These are phyloP conservation scores for Xerocomus brunneocitrinus DNA, from an alignment of 768 basidiomycete genomes.

Conservation along the genomic window DNA sequence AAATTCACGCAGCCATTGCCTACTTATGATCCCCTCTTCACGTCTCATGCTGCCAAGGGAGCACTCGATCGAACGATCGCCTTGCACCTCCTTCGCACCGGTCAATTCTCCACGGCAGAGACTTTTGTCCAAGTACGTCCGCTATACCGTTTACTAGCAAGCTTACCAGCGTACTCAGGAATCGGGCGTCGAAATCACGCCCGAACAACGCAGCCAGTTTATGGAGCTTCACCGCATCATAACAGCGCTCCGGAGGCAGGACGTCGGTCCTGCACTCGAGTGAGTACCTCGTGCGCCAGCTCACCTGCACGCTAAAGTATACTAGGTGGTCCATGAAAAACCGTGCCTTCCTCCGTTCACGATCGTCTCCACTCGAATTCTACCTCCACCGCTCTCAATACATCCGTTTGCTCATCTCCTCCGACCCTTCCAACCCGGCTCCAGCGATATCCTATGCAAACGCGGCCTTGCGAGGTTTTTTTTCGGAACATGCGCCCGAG, in stretches of 20 bases:
- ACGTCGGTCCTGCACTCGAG: constrained; percentile 77
- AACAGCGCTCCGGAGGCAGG: constrained; percentile 56
- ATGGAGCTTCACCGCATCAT: constrained; percentile 69
- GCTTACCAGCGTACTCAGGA: constrained; percentile 44
- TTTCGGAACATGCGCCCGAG: constrained; percentile 54
- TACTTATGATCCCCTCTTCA: constrained; percentile 62
- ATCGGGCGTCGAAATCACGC: constrained; percentile 52
- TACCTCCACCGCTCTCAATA: constrained; percentile 89
- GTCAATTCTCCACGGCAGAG: constrained; percentile 74
- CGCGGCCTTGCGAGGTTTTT: constrained; percentile 58
- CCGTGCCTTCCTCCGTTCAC: constrained; percentile 56
- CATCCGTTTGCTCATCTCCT: constrained; percentile 67
- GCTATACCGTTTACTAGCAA: background rate
- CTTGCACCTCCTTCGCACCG: constrained; percentile 73
- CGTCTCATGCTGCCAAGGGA: constrained; percentile 50
- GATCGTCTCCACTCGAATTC: constrained; percentile 83
- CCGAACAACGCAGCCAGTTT: constrained; percentile 52
- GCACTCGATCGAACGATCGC: constrained; percentile 71
- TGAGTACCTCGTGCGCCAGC: constrained; percentile 33
- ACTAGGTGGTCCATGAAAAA: constrained; percentile 75
- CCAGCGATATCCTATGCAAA: constrained; percentile 76
- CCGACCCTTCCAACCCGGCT: constrained; percentile 51
- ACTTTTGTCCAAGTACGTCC: constrained; percentile 63
- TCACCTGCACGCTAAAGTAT: background rate
- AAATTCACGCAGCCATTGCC: constrained; percentile 59